Base-by-base conservation (phyloP, 192 early-diverging fungal genomes). In the Backusella circina region DNA sequence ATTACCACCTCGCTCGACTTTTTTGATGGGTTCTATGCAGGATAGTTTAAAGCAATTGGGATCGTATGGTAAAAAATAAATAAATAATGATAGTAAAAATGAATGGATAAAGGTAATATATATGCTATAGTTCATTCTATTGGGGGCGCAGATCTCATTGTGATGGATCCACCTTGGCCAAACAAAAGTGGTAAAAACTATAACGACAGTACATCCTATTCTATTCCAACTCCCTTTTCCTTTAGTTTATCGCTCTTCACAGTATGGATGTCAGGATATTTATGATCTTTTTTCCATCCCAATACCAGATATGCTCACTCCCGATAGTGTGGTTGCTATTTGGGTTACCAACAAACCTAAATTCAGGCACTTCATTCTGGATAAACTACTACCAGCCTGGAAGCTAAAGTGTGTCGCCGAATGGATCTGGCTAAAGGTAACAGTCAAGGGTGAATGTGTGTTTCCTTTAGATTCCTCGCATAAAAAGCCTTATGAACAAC, bases 341-440 rank as follows among this genome's bases (percentile, higher is more conserved):
- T 94, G 93, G 93, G 86, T 94, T 6, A 91, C 91, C 12, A 93
- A 94, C 68, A 86, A 88, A 33, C 86, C 86, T 44, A 91, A 91
- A 57, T 85, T 85, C 54, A 81, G 83, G 12, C 74, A 44, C 2
- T 89, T 94, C 33, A 85, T 94, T 5, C 31, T 79, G 0, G 83
- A 92, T 18, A 94, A 93, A 76, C 81, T 94, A 50, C 88, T 93
- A 65, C 82, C 86, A 0, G 81, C 87, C 10, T 94, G 90, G 91
- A 83, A 85, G 0, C 33, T 91, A 0, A 75, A 81, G 28, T 80
- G 80, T 36, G 83, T 90, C 1, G 84, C 77, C 4, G 86, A 89
- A 67, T 91, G 90, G 89, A 74, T 67, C 32, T 94, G 93, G 93
- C 39, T 93, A 13, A 94, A 94, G 79, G 71, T 85, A n/a, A 87